Percentiles rank a stretch among this genome's conserved stretches.
These are phyloP conservation scores for Sporothrix luriei DNA, from an alignment of 2,329 filamentous ascomycete genomes.

Conservation along the genomic window DNA sequence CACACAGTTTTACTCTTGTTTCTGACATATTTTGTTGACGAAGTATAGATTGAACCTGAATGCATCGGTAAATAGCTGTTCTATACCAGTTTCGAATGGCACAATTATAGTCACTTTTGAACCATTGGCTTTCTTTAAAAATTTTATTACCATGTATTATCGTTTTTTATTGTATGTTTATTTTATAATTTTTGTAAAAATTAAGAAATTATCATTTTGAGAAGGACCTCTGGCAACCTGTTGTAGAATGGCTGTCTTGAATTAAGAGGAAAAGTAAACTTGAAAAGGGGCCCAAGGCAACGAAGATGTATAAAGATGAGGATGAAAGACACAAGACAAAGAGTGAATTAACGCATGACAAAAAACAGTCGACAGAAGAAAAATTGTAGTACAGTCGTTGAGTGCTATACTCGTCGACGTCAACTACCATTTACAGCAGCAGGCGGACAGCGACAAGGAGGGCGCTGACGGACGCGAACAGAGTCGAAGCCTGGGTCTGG, in stretches of 20 bases:
- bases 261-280: neutral
- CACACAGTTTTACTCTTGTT: no score
- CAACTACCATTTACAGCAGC: neutral
- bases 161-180: no score
- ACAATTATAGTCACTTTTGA: no score
- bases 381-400: neutral
- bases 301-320: neutral
- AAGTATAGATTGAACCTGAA: no score
- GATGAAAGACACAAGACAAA: neutral
- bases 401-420: no score
- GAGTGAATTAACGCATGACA: neutral
- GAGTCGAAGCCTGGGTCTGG: conserved; percentile 20
- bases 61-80: no score
- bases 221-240: neutral
- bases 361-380: neutral
- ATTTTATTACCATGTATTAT: no score
- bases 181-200: neutral
- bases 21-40: no score
- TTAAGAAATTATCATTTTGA: neutral
- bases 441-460: conserved; percentile 9
- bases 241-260: neutral
- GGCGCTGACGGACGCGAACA: neutral
- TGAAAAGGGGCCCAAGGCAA: neutral
- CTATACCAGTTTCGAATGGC: no score
- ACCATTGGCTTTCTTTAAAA: neutral